phyloP scores from a whole-genome alignment of 768 basidiomycete genomes.

The Auriculariales sp. region DNA sequence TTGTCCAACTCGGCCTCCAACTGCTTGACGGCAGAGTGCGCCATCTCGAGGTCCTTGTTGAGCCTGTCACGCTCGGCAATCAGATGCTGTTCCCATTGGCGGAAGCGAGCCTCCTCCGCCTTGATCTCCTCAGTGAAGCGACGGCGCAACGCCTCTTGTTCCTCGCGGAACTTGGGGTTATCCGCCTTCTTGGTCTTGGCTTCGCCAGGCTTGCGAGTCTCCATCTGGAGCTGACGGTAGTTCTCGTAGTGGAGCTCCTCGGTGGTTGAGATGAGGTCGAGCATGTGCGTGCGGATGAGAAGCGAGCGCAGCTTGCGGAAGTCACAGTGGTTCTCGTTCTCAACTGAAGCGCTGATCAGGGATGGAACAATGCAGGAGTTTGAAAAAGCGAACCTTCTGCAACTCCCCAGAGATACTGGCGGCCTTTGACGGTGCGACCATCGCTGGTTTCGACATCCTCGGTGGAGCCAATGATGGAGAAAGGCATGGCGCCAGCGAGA shows the following conservation, averaged over 20 bases:
- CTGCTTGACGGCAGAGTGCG: slow-evolving; percentile 82
- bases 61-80: slow-evolving; percentile 96
- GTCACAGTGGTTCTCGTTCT: slow-evolving; percentile 98
- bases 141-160: slow-evolving; percentile 92
- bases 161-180: slow-evolving; percentile 99
- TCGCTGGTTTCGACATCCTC: slow-evolving; percentile 87
- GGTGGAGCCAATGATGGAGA: slow-evolving; percentile 96
- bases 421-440: slow-evolving; percentile 87
- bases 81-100: slow-evolving; percentile 99
- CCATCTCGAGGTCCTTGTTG: slow-evolving; percentile 95
- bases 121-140: slow-evolving; percentile 99
- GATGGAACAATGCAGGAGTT: not conserved
- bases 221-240: slow-evolving; percentile 98
- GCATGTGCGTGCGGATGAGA: slow-evolving; percentile 94
- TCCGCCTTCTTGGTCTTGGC: slow-evolving; percentile 97
- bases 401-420: slow-evolving; percentile 99
- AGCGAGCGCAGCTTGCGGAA: slow-evolving; percentile 95
- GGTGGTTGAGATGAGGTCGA: slow-evolving; percentile 90
- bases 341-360: slow-evolving; percentile 37
- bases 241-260: slow-evolving; percentile 96
- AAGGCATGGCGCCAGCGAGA: slow-evolving; percentile 86
- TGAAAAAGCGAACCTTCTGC: slow-evolving; percentile 63
- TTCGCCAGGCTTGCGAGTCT: slow-evolving; percentile 98
- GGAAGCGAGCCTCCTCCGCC: slow-evolving; percentile 90
- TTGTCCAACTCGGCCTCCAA: slow-evolving; percentile 85